These are phyloP conservation scores for Chrysoporthe puriensis DNA, from an alignment of 2,329 filamentous ascomycete species.

Conservation along the genomic window DNA sequence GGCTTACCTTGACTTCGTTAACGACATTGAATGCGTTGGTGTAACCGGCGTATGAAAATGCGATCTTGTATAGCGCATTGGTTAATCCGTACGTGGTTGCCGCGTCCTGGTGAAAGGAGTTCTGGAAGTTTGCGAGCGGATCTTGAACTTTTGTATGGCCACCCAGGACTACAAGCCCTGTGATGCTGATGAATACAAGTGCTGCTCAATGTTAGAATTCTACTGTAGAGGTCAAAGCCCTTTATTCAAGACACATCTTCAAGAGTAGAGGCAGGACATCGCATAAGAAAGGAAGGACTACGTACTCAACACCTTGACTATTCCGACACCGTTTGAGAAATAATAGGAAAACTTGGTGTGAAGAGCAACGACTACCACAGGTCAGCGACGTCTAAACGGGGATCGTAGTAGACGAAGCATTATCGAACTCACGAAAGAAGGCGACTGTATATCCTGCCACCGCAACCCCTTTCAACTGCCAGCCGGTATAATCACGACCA, in stretches of 20 bases:
- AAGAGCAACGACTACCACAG: constrained; percentile 40
- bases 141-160: constrained; percentile 55
- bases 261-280: not conserved
- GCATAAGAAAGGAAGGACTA: not conserved
- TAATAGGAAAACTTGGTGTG: constrained; percentile 58
- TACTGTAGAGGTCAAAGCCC: too few species aligned
- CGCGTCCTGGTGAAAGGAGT: constrained; percentile 55
- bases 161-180: constrained; percentile 62
- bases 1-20: constrained; percentile 54
- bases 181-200: constrained; percentile 59
- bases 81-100: constrained; percentile 52
- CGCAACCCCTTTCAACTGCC: constrained; percentile 70
- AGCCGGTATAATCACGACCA: constrained; percentile 54
- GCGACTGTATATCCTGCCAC: constrained; percentile 66
- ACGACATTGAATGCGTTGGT: constrained; percentile 64
- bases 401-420: not conserved
- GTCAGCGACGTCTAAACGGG: not conserved
- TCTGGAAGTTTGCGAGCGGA: constrained; percentile 56
- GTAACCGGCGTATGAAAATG: constrained; percentile 62
- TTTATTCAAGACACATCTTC: not conserved
- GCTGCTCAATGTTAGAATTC: constrained; percentile 32
- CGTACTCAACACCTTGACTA: constrained; percentile 57
- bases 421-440: constrained; percentile 44
- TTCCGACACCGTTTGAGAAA: constrained; percentile 57
- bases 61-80: constrained; percentile 62